Conservation (phyloP, 2,329 filamentous ascomycete genomes). For the Sordariomycetes sp. region DNA sequence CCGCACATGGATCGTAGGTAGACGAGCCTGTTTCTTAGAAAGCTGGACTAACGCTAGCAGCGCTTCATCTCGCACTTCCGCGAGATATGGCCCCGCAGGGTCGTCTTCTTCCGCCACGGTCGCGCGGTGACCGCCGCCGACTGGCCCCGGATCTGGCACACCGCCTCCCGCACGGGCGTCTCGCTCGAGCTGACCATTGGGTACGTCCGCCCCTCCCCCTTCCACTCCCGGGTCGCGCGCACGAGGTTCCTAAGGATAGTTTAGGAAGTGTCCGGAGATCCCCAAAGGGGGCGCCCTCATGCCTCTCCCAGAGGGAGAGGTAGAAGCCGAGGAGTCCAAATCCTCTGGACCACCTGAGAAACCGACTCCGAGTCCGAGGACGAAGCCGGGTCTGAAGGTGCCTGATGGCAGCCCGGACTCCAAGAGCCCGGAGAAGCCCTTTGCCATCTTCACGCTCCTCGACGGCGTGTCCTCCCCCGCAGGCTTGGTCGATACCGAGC, state of each 20-base stretch:
- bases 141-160: slow-evolving; percentile 11
- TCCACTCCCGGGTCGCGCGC: neutral
- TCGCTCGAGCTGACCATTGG: neutral
- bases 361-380: neutral
- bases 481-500: neutral
- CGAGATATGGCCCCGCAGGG: slow-evolving; percentile 13
- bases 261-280: neutral
- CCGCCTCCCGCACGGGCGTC: slow-evolving; percentile 3
- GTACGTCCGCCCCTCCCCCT: neutral
- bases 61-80: slow-evolving; percentile 13
- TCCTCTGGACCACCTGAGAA: neutral
- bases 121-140: slow-evolving; percentile 8
- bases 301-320: neutral
- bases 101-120: slow-evolving; percentile 10
- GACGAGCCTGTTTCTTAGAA: neutral
- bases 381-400: neutral
- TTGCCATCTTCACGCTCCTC: neutral
- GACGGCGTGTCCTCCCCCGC: neutral
- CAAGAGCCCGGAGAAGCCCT: neutral
- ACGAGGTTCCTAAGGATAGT: neutral
- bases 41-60: slow-evolving; percentile 3
- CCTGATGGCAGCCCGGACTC: neutral
- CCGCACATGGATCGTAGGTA: slow-evolving; percentile 15
- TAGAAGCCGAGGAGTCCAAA: too few relatives aligned
- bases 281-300: neutral